Evolutionary conservation across 495 filamentous ascomycete genomes (phyloP).

Genomic region (Hypoxylon rickii): DNA sequence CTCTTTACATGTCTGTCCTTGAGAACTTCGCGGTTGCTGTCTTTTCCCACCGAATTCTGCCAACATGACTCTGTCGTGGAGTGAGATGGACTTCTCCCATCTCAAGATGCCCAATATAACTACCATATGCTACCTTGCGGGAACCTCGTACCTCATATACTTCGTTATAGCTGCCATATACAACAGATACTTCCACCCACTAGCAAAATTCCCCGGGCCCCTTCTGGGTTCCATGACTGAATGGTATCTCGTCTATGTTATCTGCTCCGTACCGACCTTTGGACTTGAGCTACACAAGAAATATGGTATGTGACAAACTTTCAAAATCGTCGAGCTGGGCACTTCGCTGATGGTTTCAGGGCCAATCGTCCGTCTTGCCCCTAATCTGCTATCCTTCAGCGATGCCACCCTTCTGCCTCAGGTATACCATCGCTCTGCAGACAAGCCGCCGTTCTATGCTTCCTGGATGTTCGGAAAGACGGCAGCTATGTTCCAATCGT

Average conservation of each 20-base stretch:
- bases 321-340: neutral
- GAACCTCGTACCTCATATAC: neutral
- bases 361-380: neutral
- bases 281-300: neutral
- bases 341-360: neutral
- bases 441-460: neutral
- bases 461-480: neutral
- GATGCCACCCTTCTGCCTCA: neutral
- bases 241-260: neutral
- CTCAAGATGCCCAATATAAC: neutral
- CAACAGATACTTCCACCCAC: neutral
- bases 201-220: neutral
- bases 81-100: neutral
- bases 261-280: neutral
- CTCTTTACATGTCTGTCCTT: neutral
- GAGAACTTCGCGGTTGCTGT: neutral
- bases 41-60: neutral
- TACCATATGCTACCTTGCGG: neutral
- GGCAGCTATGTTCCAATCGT: neutral
- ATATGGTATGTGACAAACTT: neutral
- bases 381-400: neutral
- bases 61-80: neutral
- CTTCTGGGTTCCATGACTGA: neutral
- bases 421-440: neutral
- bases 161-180: neutral